Base-by-base conservation (phyloP, 805 yeast genomes). In the Starmerella bombicola region DNA sequence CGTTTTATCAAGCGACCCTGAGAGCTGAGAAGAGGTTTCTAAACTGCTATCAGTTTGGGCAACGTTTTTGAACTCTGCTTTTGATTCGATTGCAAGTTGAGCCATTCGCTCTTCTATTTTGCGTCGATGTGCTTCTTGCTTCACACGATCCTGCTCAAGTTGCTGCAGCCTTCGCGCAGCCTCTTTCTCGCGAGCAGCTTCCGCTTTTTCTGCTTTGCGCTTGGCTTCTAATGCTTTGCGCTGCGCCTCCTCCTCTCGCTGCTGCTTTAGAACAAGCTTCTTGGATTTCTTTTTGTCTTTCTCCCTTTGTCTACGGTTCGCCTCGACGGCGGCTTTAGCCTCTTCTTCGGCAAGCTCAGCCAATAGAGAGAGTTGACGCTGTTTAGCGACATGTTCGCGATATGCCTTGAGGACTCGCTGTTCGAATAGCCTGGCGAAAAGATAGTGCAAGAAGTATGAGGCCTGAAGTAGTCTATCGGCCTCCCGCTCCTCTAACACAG, bases 371-470 rank as follows among this genome's bases (percentile, higher is more conserved):
- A 48, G 56, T 53, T 61, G 66, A 10, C 66, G 59, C 51, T 80
- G 91, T 45, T 79, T 83, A 10, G 94, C 86, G 35, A 80, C 73
- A 48, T 75, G 79, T 52, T 79, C 86, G 46, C 80, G 80, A 55
- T 78, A 85, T 0, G 93, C 82, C 23, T 70, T 73, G 53, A 80
- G 66, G 24, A 86, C 71, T 33, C 84, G 70, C 49, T 74, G 76
- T 53, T 80, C 82, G 51, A 86, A 70, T 55, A 83, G 67, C 39
- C 82, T 74, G 4, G 91, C 78, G 1, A 86, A 81, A 41, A 84
- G 80, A 39, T 81, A 68, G 52, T 82, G 84, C 46, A 86, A 70
- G 67, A 83, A 70, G 20, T 80, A 74, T 29, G 86, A 78, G 10
- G 88, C 78, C 60, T 85, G 93, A 52, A 74, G 78, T 53, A 81